Base-by-base conservation (phyloP, 441 rosid genomes). In the Gossypium schwendimanii region DNA sequence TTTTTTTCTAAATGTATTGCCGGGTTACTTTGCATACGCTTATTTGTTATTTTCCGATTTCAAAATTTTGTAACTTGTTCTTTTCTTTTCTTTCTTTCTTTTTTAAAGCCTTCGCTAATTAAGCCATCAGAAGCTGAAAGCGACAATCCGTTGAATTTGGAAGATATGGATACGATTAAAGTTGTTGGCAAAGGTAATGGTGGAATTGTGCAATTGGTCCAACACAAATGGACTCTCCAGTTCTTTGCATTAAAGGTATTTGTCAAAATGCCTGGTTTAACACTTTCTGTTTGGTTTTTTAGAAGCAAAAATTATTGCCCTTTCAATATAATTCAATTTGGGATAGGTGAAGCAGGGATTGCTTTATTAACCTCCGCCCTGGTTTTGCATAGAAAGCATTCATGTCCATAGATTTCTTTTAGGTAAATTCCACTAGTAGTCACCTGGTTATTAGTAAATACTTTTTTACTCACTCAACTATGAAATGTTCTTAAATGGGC, bases 201-300 rank as follows among this genome's bases (percentile, higher is more conserved):
- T 71, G 99, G 97, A 72, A 87, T 79, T 70, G 99, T 95, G 28
- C 99, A 95, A 65, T 75, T 95, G 82, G 99, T 95, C 79, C 99
- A 89, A 71, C 99, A 95, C 83, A 95, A 95, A 80, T 93, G 98
- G 99, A 93, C 98, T 21, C 87, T 85, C 63, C 98, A 92, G 71
- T 91, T 95, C 81, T 92, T 95, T 54, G 98, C 99, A 4, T 81
- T 93, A 63, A 95, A 95, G 96, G 99, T 94, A 73, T 70, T 0
- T 41, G n/a, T 36, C 62, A 10, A 55, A 57, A 23, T 23, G 3
- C 53, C 21, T 12, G 23, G 21, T 47, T 65, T 58, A 58, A 24
- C 28, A 11, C 68, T 63, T 63, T 18, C 3, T 18, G 7, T n/a
- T 10, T 10, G 11, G 18, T 96, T 91, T 15, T 31, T 31, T 31